Percentiles rank a stretch among this genome's conserved stretches.
Evolutionary conservation across 1,284 basidiomycete species (phyloP).

Genomic region (Rhizopogon parksii): DNA sequence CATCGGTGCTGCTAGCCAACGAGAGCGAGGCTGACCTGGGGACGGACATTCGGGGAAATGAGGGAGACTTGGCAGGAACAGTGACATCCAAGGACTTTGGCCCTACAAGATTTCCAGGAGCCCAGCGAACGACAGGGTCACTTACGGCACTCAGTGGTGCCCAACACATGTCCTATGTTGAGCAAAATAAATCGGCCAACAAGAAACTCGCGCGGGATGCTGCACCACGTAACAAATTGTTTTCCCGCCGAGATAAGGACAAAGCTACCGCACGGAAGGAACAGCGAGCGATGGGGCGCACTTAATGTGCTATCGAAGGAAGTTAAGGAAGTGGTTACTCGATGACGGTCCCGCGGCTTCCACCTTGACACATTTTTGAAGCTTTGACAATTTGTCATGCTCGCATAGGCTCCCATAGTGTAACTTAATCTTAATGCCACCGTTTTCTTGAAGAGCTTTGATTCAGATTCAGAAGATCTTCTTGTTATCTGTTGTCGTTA

Average conservation of each 20-base stretch:
- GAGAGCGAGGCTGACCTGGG: conserved; percentile 89
- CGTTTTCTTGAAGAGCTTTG: not conserved
- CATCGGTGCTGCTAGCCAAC: conserved; percentile 86
- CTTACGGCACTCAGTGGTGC: conserved; percentile 82
- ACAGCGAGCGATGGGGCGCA: conserved; percentile 31
- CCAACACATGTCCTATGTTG: conserved; percentile 85
- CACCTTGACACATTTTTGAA: conserved; percentile 1
- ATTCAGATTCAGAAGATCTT: too few relatives aligned
- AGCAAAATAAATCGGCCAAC: conserved; percentile 89
- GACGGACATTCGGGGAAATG: conserved; percentile 68
- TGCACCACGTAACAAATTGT: conserved; percentile 68
- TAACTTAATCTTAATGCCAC: not conserved
- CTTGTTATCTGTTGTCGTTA: too few relatives aligned
- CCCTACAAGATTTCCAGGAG: conserved; percentile 51
- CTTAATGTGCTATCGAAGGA: conserved; percentile 19
- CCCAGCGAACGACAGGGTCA: conserved; percentile 79
- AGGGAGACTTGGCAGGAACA: conserved; percentile 76
- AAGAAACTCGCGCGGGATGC: conserved; percentile 71
- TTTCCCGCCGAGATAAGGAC: conserved; percentile 74
- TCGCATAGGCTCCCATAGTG: not conserved
- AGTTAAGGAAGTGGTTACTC: not conserved
- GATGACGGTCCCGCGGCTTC: not conserved
- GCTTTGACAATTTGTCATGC: conserved; percentile 1
- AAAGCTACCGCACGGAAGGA: conserved; percentile 53
- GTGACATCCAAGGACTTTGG: conserved; percentile 75